Conservation (phyloP, 2,329 filamentous ascomycete genomes). For the Dothiorella sarmentorum region DNA sequence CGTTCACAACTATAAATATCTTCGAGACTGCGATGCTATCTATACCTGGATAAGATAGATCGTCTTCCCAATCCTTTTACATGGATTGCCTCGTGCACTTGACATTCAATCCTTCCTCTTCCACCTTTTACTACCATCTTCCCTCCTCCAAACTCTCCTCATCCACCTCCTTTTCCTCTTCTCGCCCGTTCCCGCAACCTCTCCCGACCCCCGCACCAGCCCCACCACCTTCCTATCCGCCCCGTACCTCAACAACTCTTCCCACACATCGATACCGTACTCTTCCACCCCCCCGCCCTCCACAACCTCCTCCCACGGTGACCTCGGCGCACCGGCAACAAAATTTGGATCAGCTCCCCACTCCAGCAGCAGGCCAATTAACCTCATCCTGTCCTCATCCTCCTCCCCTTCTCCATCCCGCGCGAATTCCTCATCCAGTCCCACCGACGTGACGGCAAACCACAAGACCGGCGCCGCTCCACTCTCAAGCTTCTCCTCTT, state of each 20-base stretch:
- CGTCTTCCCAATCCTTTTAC: too few species aligned
- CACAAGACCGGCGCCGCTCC: slow-evolving; percentile 21
- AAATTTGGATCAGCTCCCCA: slow-evolving; percentile 5
- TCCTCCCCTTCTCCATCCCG: neutral
- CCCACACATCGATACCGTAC: slow-evolving; percentile 25
- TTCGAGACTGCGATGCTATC: too few species aligned
- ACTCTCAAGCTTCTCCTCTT: slow-evolving; percentile 17
- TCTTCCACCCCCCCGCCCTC: neutral
- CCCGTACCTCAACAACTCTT: slow-evolving; percentile 29
- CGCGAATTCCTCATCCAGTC: too few species aligned
- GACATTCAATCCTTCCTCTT: slow-evolving; percentile 19
- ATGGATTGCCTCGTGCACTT: neutral
- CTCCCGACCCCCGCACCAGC: too few species aligned
- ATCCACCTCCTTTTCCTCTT: neutral
- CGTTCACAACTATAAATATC: too few species aligned
- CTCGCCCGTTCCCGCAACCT: neutral
- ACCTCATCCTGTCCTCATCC: neutral
- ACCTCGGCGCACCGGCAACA: neutral
- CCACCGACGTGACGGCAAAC: neutral
- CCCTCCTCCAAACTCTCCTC: neutral
- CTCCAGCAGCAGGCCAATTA: neutral
- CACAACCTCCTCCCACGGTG: slow-evolving; percentile 6
- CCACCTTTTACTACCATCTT: slow-evolving; percentile 25
- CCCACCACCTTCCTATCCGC: slow-evolving; percentile 22
- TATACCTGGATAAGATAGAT: too few species aligned